phyloP scores from a whole-genome alignment of 1,284 basidiomycete species.

The Pisolithus thermaeus region DNA sequence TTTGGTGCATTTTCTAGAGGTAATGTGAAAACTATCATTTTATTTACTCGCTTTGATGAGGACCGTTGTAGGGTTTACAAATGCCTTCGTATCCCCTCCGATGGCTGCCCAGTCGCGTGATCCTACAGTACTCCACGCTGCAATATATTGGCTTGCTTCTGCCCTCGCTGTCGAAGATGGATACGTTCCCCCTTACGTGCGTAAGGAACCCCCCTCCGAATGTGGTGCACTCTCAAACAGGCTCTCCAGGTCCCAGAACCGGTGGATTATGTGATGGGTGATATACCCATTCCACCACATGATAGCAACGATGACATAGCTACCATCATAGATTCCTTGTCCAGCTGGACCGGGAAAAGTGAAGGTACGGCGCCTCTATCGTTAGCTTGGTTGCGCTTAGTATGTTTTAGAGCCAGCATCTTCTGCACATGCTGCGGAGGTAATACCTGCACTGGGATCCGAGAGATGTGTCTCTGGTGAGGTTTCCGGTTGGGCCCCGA shows the following conservation, averaged over 20 bases:
- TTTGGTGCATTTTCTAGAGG: slow-evolving; percentile 48
- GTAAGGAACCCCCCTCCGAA: slow-evolving; percentile 1
- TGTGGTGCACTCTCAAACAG: slow-evolving; percentile 1
- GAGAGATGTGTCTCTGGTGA: slow-evolving; percentile 16
- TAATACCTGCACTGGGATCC: slow-evolving; percentile 13
- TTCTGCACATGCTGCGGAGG: slow-evolving; percentile 16
- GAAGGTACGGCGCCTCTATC: slow-evolving; percentile 22
- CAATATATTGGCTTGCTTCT: slow-evolving; percentile 31
- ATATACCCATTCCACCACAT: slow-evolving; percentile 17
- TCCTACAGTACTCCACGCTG: slow-evolving; percentile 29
- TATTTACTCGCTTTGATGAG: slow-evolving; percentile 9
- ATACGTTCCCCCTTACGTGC: slow-evolving; percentile 23
- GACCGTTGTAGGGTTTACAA: slow-evolving; percentile 32
- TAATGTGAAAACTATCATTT: slow-evolving; percentile 13
- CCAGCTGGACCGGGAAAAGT: slow-evolving; percentile 31
- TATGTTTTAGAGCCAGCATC: slow-evolving; percentile 14
- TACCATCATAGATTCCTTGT: slow-evolving; percentile 26
- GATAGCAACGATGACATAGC: slow-evolving; percentile 12
- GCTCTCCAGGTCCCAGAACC: slow-evolving; percentile 34
- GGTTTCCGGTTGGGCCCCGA: slow-evolving; percentile 2
- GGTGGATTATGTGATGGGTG: slow-evolving; percentile 27
- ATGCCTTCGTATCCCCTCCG: slow-evolving; percentile 30
- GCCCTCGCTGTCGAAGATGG: slow-evolving; percentile 29
- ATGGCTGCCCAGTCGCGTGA: slow-evolving; percentile 22
- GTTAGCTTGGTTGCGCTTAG: background rate